Base-by-base conservation (phyloP, 2,329 filamentous ascomycete species). In the Fusarium decemcellulare region DNA sequence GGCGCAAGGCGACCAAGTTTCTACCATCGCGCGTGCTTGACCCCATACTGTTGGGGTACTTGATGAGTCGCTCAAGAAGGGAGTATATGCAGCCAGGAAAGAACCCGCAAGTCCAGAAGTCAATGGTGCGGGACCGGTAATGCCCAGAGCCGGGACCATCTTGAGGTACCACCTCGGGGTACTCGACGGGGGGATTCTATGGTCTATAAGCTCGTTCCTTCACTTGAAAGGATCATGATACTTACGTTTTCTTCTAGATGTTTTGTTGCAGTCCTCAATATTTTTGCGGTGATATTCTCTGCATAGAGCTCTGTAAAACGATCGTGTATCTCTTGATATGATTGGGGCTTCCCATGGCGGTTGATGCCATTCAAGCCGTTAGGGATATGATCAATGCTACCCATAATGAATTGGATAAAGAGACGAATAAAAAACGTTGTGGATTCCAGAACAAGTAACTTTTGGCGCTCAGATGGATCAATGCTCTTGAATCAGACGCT, bases 91-190 rank as follows among this genome's bases (percentile, higher is more conserved):
- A 76, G 0, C 78, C 81, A 0, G 81, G 80, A 42, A 82, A 82
- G 75, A 82, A 82, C 18, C 80, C 81, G 60, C 81, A 81, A 2
- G 80, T 82, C 80, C 80, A 82, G 48, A 82, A 82, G 8, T 79
- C 74, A 8, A 76, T 70, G 27, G 79, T 74, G 3, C 76, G 71
- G 23, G 73, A 61, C 10, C 70, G 52, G 55, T 79, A 80, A n/a
- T 58, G 65, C 1, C 77, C 78, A 3, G 59, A 63, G 3, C 69
- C 47, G 6, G 47, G 34, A 1, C 79, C 78, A 2, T 60, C 58
- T 51, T 76, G 75, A 1, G 76, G 76, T 2, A 80, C 76, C 16
- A 64, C 72, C 54, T 81, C 78, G 5, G 79, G 78, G 51, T 37
- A 68, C 1, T 58, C 58, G 5, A 65, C 30, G 1, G 47, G 47